Evolutionary conservation across 2,329 filamentous ascomycete species (phyloP), one percentile per base, ranked within the genome.

Genomic region (Huntiella bhutanensis): DNA sequence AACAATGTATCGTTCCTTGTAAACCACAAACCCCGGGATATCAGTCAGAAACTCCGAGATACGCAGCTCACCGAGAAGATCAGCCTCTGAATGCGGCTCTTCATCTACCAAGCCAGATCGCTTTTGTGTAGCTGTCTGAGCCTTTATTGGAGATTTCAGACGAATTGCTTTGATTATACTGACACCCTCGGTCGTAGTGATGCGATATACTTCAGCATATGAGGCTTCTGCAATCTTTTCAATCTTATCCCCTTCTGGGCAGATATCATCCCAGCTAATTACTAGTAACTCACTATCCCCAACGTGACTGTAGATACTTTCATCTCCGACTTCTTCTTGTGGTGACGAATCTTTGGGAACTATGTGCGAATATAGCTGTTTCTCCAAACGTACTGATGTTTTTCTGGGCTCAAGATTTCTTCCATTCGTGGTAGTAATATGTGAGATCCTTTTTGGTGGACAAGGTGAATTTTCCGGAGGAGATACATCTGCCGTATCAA

Each of bases 181-280:
- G 19, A 70, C 75, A 6, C 73, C 74, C 12, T 67, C 63, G 39
- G 65, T 62, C 54, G 76, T 78, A 41, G 64, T 70, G 52, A 79
- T 66, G 7, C 73, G 71, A 53, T 78, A 80, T 7, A 80, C 73
- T 55, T 80, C 75, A 4, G 75, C 74, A 53, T 72, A 80, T 2
- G 75, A 79, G 4, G 75, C 75, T 55, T 80, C 75, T 7, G 75
- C 75, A 43, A 80, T 79, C 58, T 80, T 80, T 38, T 66, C 64
- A 42, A 79, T 73, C 33, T 59, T 58, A 53, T 71, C 68, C 12
- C 64, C 66, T 0, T 63, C 59, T 0, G 69, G 68, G 42, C 73
- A 73, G 28, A 79, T 63, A 45, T 77, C 72, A 28, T 65, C 58
- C 75, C 75, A 80, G 1, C 64, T 63, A 36, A 76, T 58, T 4